Percentiles rank a stretch among this genome's conserved stretches.
These are phyloP conservation scores for Trichoderma sp. DNA, from an alignment of 2,329 filamentous ascomycete species.

Conservation along the genomic window DNA sequence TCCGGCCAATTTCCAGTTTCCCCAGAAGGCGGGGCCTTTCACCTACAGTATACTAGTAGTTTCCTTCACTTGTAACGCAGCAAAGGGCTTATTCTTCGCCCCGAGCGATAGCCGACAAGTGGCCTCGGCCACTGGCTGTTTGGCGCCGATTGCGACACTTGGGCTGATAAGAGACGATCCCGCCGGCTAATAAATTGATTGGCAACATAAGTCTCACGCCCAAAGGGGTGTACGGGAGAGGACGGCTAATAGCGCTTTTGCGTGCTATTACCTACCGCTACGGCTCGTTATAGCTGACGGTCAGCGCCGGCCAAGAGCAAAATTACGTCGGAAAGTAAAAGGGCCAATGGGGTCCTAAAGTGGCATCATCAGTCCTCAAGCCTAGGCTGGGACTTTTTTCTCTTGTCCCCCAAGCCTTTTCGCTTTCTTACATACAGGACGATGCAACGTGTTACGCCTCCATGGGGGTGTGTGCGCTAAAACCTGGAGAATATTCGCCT, in stretches of 20 bases:
- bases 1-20: conserved; percentile 10
- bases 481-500: conserved; percentile 3
- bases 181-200: conserved; percentile 9
- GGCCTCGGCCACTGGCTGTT: conserved; percentile 16
- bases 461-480: conserved; percentile 8
- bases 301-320: conserved; percentile 17
- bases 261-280: neutral
- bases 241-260: conserved; percentile 13
- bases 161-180: conserved; percentile 10
- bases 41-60: neutral
- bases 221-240: conserved; percentile 10
- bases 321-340: neutral
- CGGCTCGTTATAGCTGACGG: neutral
- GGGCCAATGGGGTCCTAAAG: neutral
- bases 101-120: conserved; percentile 20
- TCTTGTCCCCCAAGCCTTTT: neutral
- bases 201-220: conserved; percentile 13
- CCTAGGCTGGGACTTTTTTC: conserved; percentile 1
- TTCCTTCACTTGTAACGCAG: neutral
- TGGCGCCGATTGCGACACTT: conserved; percentile 1
- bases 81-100: neutral
- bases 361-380: conserved; percentile 16
- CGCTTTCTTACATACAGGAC: neutral
- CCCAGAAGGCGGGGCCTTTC: conserved; percentile 1
- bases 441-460: conserved; percentile 24